Evolutionary conservation across 345 rosid species (phyloP).

Genomic region (Hypericum perforatum): DNA sequence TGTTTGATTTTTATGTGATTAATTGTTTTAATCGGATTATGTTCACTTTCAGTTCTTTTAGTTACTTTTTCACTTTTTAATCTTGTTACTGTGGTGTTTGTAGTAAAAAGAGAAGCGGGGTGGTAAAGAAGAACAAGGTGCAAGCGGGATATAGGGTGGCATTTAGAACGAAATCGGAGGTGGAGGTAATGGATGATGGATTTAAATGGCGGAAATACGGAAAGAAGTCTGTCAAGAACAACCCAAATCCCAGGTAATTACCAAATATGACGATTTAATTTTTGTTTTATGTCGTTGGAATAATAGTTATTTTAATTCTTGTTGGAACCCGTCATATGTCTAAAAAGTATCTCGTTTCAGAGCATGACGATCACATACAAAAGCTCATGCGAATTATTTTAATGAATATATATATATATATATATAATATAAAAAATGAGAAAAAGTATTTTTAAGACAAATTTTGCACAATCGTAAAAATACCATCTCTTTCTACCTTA

Average conservation of each 20-base stretch:
- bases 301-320: background rate
- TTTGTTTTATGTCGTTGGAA: background rate
- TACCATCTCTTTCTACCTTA: too few species aligned
- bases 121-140: conserved; percentile 26
- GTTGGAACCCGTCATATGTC: background rate
- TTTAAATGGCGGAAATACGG: conserved; percentile 94
- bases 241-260: conserved; percentile 69
- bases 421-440: too few species aligned
- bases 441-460: too few species aligned
- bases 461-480: too few species aligned
- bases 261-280: background rate
- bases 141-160: conserved; percentile 50
- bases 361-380: too few species aligned
- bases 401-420: too few species aligned
- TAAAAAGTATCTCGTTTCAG: too few species aligned
- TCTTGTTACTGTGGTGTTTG: background rate
- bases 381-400: too few species aligned
- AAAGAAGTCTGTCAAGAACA: conserved; percentile 80
- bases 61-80: background rate
- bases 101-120: conserved; percentile 22
- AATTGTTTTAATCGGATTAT: background rate
- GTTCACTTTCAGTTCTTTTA: background rate
- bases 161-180: conserved; percentile 67
- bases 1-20: background rate
- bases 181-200: conserved; percentile 88